Conservation (phyloP, 495 filamentous ascomycete species). For the Neurospora sp. region DNA sequence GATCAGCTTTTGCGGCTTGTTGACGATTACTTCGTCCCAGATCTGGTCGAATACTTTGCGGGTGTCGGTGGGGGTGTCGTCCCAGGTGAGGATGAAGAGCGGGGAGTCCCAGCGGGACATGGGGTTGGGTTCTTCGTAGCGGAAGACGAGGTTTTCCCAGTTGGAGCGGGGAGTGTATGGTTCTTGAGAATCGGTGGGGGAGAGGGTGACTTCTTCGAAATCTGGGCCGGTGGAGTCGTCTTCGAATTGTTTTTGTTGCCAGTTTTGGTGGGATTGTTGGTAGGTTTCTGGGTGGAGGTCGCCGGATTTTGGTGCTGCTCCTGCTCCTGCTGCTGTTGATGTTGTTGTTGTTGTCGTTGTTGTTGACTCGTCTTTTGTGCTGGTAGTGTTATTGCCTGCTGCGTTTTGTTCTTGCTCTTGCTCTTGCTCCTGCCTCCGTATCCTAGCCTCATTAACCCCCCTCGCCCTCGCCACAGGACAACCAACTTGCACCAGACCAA, state of each 20-base stretch:
- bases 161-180: constrained; percentile 51
- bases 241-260: neutral
- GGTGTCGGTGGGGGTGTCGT: constrained; percentile 51
- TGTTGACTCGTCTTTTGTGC: constrained; percentile 2
- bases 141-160: constrained; percentile 87
- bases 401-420: constrained; percentile 1
- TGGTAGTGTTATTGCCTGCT: no score
- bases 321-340: neutral
- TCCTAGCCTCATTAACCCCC: constrained; percentile 44
- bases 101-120: constrained; percentile 95
- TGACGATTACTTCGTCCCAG: constrained; percentile 64
- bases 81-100: constrained; percentile 78
- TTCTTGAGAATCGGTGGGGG: constrained; percentile 9
- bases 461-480: constrained; percentile 59
- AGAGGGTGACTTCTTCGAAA: constrained; percentile 13
- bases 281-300: neutral
- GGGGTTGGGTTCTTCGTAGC: constrained; percentile 92
- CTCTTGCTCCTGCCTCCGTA: constrained; percentile 14
- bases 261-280: neutral
- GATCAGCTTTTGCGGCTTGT: constrained; percentile 48
- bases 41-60: constrained; percentile 40
- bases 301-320: neutral
- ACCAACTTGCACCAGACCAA: constrained; percentile 80
- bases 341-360: neutral
- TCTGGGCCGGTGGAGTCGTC: neutral